phyloP scores from a whole-genome alignment of 495 filamentous ascomycete genomes.

The Sordaria brevicollis region DNA sequence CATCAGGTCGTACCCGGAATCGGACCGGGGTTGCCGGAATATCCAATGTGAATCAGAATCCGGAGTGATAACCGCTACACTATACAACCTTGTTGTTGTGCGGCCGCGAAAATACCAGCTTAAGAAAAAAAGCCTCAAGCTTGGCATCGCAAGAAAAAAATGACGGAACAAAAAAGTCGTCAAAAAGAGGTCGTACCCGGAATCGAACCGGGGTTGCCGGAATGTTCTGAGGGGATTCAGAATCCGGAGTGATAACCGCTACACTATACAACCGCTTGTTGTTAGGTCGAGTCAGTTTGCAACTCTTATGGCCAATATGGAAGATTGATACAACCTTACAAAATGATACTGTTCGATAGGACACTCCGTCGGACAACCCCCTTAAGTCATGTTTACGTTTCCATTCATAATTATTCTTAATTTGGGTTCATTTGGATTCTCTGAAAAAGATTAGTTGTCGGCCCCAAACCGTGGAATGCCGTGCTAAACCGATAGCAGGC shows the following conservation, averaged over 20 bases:
- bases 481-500: not conserved
- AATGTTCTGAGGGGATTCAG: not conserved
- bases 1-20: slow-evolving; percentile 22
- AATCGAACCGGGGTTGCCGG: slow-evolving; percentile 24
- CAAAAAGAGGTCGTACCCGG: slow-evolving; percentile 20
- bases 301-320: not conserved
- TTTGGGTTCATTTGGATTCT: not conserved
- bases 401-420: not conserved
- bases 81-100: not conserved
- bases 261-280: not conserved
- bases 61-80: not conserved
- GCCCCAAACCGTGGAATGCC: not conserved
- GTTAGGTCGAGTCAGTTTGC: too few species aligned
- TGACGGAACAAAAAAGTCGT: not conserved
- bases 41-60: not conserved
- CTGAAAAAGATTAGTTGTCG: not conserved
- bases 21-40: slow-evolving; percentile 23
- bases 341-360: too few species aligned
- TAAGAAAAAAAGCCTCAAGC: not conserved
- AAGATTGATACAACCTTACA: too few species aligned
- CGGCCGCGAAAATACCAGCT: not conserved
- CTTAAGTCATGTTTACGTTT: too few species aligned
- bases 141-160: not conserved
- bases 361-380: not conserved
- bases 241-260: not conserved